These are phyloP conservation scores for Irpex sp. DNA, from an alignment of 1,284 basidiomycete genomes.

Conservation along the genomic window DNA sequence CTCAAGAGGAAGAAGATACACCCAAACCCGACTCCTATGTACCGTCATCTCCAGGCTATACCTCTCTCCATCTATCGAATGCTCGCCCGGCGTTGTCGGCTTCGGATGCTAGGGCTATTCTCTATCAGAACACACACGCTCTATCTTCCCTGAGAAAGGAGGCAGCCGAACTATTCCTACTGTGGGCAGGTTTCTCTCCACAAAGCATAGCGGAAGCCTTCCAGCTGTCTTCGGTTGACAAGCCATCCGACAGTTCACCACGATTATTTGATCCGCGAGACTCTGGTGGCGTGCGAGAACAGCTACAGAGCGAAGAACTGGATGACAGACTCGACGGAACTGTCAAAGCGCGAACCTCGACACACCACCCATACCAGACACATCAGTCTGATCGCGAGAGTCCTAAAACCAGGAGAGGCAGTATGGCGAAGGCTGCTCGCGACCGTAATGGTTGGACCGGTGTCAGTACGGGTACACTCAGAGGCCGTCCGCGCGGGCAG, in stretches of 20 bases:
- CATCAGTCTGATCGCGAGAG: neutral
- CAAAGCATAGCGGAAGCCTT: neutral
- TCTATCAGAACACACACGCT: conserved; percentile 60
- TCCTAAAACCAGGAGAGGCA: neutral
- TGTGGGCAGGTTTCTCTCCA: conserved; percentile 36
- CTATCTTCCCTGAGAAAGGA: conserved; percentile 54
- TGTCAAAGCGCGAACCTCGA: neutral
- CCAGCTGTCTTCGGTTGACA: neutral
- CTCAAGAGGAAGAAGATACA: conserved; percentile 15
- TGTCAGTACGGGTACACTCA: neutral
- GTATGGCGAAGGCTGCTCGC: neutral
- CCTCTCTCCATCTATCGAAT: conserved; percentile 33
- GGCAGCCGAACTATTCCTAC: conserved; percentile 63
- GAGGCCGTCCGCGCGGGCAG: neutral
- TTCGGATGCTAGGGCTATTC: conserved; percentile 47
- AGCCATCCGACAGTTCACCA: no score
- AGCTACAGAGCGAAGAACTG: neutral
- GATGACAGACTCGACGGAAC: neutral
- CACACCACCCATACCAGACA: neutral
- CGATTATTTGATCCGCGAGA: neutral
- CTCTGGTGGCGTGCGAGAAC: neutral
- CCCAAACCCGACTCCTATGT: conserved; percentile 14
- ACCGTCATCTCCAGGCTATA: conserved; percentile 19
- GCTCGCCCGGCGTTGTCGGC: conserved; percentile 46
- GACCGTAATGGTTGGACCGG: neutral